Conservation (phyloP, 2,329 filamentous ascomycete species). For the Ophiostoma perfectum region DNA sequence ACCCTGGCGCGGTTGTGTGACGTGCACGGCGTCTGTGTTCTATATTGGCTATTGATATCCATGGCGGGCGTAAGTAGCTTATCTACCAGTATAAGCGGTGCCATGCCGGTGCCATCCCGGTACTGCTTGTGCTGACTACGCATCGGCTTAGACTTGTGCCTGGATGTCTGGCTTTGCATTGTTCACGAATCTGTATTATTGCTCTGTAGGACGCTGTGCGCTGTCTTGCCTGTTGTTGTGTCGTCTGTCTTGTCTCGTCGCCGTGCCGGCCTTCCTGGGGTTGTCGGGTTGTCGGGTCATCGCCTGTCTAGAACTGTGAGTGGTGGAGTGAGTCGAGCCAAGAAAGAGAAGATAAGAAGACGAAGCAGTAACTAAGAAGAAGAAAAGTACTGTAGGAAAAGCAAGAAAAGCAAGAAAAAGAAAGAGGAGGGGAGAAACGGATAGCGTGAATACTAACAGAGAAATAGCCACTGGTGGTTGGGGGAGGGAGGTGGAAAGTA, state of each 20-base stretch:
- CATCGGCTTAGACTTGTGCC: background rate
- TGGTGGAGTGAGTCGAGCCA: background rate
- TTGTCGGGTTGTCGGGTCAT: constrained; percentile 12
- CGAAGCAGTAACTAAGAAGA: background rate
- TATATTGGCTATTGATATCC: background rate
- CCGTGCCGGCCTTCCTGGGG: constrained; percentile 4
- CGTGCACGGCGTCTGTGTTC: background rate
- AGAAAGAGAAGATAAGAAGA: background rate
- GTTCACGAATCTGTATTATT: too few relatives aligned
- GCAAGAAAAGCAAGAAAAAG: background rate
- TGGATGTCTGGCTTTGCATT: background rate
- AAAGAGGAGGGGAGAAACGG: background rate
- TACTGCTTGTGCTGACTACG: too few relatives aligned
- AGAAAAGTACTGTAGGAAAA: background rate
- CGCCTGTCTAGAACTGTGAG: background rate
- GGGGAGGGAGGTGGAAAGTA: background rate
- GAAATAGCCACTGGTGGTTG: constrained; percentile 9
- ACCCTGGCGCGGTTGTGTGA: background rate
- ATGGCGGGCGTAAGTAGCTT: background rate
- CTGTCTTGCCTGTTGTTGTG: too few relatives aligned
- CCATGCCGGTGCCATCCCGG: too few relatives aligned
- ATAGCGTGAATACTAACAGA: background rate
- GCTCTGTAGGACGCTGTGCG: too few relatives aligned
- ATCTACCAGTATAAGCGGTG: too few relatives aligned
- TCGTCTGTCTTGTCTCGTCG: background rate